Evolutionary conservation across 305 asterid species (phyloP).

Genomic region (Solanum hybrid): DNA sequence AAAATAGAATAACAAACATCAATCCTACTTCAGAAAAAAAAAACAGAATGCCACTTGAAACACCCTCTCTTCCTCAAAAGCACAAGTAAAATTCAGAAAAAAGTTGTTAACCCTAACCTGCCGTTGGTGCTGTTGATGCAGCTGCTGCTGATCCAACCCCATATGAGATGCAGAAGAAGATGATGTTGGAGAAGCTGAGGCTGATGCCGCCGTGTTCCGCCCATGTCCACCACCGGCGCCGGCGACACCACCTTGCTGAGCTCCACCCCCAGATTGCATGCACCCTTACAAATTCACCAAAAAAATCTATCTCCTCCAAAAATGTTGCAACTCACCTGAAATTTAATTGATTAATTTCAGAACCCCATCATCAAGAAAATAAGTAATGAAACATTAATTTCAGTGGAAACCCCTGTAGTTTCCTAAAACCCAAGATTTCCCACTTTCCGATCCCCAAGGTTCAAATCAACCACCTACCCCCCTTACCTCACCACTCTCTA

Average conservation of each 20-base stretch:
- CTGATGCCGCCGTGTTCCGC: slow-evolving; percentile 64
- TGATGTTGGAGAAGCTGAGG: slow-evolving; percentile 84
- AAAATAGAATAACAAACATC: not conserved
- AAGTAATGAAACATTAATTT: not conserved
- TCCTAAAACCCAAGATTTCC: slow-evolving; percentile 6
- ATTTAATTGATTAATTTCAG: not conserved
- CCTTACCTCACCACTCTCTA: slow-evolving; percentile 29
- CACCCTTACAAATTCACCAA: slow-evolving; percentile 4
- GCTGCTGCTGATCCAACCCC: slow-evolving; percentile 85
- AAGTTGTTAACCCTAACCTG: slow-evolving; percentile 42
- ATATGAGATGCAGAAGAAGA: slow-evolving; percentile 57
- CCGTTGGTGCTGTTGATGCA: slow-evolving; percentile 44
- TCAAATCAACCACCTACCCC: slow-evolving; percentile 12
- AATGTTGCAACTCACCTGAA: not conserved
- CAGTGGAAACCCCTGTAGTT: slow-evolving; percentile 1
- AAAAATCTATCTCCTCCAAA: not conserved
- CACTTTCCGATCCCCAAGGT: slow-evolving; percentile 12
- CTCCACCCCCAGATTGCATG: slow-evolving; percentile 95
- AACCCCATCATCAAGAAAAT: not conserved
- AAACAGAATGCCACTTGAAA: not conserved
- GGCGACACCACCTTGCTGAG: slow-evolving; percentile 63
- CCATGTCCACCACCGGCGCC: slow-evolving; percentile 76
- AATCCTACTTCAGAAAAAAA: not conserved
- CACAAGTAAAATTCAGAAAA: not conserved
- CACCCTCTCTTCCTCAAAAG: not conserved